These are phyloP conservation scores for Globisporangium iwayamae DNA, from an alignment of 352 stramenopile genomes.

Conservation along the genomic window DNA sequence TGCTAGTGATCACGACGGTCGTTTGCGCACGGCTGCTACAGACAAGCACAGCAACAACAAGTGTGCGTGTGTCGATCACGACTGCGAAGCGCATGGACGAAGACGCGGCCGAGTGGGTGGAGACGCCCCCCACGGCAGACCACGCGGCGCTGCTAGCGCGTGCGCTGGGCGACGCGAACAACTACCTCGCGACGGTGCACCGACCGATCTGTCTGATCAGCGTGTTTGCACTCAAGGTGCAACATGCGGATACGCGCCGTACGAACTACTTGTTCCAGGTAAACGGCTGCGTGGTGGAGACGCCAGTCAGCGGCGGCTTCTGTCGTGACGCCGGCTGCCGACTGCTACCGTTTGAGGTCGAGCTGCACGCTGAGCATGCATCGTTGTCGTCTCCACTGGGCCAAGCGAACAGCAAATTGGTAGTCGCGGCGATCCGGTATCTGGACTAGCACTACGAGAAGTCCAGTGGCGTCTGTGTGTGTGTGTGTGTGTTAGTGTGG, in stretches of 20 bases:
- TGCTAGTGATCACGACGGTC: not conserved
- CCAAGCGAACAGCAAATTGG: not conserved
- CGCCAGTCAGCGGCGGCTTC: not conserved
- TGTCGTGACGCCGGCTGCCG: not conserved
- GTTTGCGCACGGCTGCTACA: not conserved
- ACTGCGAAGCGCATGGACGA: not conserved
- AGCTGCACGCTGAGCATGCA: not conserved
- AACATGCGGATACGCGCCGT: not conserved
- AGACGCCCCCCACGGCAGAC: not conserved
- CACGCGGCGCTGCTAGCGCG: not conserved
- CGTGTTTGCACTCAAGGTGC: not conserved
- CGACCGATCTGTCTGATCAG: not conserved
- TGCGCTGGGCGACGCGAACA: not conserved
- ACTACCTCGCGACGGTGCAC: conserved; percentile 3
- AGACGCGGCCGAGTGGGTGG: not conserved
- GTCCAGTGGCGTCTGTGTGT: not conserved
- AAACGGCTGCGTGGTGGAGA: not conserved
- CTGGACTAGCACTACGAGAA: not conserved
- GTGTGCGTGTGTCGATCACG: not conserved
- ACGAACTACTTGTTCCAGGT: conserved; percentile 3
- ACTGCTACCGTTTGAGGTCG: not conserved
- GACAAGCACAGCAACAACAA: not conserved
- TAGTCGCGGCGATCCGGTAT: conserved; percentile 2
- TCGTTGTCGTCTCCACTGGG: not conserved
- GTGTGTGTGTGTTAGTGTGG: not conserved